Evolutionary conservation across 1,284 basidiomycete species (phyloP).

Genomic region (Pseudozyma sp.): DNA sequence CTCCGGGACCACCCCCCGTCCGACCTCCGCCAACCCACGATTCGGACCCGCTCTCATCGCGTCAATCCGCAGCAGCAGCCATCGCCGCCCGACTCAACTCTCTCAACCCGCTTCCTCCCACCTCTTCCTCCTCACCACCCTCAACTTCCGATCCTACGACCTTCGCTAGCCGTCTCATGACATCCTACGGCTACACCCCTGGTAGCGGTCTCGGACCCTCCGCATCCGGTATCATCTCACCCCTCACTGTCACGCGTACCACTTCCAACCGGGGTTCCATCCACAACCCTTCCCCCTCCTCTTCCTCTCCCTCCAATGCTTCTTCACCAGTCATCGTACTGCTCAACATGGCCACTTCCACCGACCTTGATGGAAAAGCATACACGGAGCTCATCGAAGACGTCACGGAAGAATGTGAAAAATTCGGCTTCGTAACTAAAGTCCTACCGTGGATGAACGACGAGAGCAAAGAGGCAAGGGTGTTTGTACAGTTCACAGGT

Average conservation of each 20-base stretch:
- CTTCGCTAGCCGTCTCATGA: constrained; percentile 61
- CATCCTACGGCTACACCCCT: constrained; percentile 52
- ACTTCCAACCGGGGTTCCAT: constrained; percentile 3
- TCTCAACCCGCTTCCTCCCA: not conserved
- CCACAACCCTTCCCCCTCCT: constrained; percentile 1
- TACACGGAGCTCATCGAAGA: constrained; percentile 17
- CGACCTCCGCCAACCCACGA: constrained; percentile 7
- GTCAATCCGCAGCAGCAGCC: constrained; percentile 49
- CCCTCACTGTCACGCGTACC: constrained; percentile 23
- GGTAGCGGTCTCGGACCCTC: constrained; percentile 62
- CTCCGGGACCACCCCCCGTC: constrained; percentile 19
- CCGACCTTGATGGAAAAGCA: constrained; percentile 1
- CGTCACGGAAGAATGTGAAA: constrained; percentile 43
- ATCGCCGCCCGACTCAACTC: constrained; percentile 53
- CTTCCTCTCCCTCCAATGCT: too few relatives aligned
- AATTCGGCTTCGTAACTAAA: constrained; percentile 53
- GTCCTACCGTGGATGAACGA: constrained; percentile 8
- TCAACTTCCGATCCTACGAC: constrained; percentile 6
- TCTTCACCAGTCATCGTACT: constrained; percentile 25
- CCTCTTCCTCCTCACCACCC: not conserved
- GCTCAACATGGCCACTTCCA: constrained; percentile 16
- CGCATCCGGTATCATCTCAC: constrained; percentile 53
- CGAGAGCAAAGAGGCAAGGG: constrained; percentile 20
- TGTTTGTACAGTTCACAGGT: constrained; percentile 61
- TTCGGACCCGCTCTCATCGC: constrained; percentile 8